Evolutionary conservation across 1,284 basidiomycete species (phyloP), one percentile per base, ranked within the genome.

Genomic region (Sporisorium graminicola): DNA sequence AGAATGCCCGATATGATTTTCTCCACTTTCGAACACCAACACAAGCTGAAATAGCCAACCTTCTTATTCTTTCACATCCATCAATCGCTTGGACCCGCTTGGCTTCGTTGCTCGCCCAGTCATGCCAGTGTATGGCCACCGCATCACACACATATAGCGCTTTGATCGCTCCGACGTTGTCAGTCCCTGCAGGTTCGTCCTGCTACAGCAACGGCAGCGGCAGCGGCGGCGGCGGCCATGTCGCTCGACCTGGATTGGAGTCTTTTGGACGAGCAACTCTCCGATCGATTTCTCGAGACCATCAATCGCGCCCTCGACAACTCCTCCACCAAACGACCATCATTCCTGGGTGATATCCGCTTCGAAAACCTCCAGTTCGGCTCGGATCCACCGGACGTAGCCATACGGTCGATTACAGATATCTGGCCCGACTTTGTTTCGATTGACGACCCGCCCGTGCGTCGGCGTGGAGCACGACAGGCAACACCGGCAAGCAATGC

Each of bases 321-420:
- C 13, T 85, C 89, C 5, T 89, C 87, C 46, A 90, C 92, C 8
- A 86, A 90, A 37, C 88, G 93, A 5, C 97, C 97, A 0, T 94
- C 93, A 7, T 98, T 96, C 86, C 92, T 99, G 52, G 96, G 96
- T 0, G 94, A 94, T 16, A 90, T 98, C 65, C 90, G 91, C 68
- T 90, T 98, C 65, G 91, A 91, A 5, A 90, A 91, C 2, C 90
- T 98, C 61, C 93, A 94, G 60, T 95, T 99, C 86, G 96, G 96
- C 33, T 90, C 91, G 0, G 88, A 89, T 26, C 86, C 91, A 5
- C 96, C 97, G 2, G 92, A 95, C 68, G 89, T 97, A 42, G 92
- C 96, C 85, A 89, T 99, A 65, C 91, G 94, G 64, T 95, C 98
- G 86, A 88, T 99, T 65, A 90, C 94, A 53, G 95, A 98, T 87